Evolutionary conservation across 2,329 filamentous ascomycete genomes (phyloP).

Genomic region (Fusarium devonianum): DNA sequence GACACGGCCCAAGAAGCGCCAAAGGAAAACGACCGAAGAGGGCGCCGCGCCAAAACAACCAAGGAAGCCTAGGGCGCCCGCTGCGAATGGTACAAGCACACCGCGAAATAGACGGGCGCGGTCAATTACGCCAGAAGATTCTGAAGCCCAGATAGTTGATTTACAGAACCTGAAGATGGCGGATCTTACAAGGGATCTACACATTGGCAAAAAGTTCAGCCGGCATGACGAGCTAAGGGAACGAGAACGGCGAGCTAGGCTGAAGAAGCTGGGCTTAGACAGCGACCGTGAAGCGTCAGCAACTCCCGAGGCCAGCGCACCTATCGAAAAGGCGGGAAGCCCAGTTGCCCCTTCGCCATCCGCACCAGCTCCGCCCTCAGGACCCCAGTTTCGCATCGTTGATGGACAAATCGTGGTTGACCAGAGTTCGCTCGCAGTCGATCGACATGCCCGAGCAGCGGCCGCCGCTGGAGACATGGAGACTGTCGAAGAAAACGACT

Average conservation of each 20-base stretch:
- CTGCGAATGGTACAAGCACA: constrained; percentile 36
- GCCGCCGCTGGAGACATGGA: constrained; percentile 61
- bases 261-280: constrained; percentile 44
- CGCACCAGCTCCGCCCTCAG: constrained; percentile 45
- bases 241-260: constrained; percentile 61
- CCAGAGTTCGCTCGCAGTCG: constrained; percentile 70
- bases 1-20: constrained; percentile 45
- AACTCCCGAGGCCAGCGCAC: constrained; percentile 30
- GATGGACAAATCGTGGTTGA: constrained; percentile 78
- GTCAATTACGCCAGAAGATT: constrained; percentile 67
- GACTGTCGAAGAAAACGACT: constrained; percentile 78
- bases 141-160: constrained; percentile 69
- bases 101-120: constrained; percentile 50
- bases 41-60: constrained; percentile 29
- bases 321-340: constrained; percentile 32
- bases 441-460: constrained; percentile 70
- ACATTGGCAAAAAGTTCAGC: constrained; percentile 77
- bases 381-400: constrained; percentile 68
- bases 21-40: constrained; percentile 42
- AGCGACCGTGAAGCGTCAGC: constrained; percentile 34
- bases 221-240: constrained; percentile 75
- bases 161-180: constrained; percentile 73
- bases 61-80: constrained; percentile 41
- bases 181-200: constrained; percentile 73
- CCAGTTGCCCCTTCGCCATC: constrained; percentile 36